Evolutionary conservation across 1,139 yeast species (phyloP), one percentile per base, ranked within the genome.

Genomic region (Pichia sp.): DNA sequence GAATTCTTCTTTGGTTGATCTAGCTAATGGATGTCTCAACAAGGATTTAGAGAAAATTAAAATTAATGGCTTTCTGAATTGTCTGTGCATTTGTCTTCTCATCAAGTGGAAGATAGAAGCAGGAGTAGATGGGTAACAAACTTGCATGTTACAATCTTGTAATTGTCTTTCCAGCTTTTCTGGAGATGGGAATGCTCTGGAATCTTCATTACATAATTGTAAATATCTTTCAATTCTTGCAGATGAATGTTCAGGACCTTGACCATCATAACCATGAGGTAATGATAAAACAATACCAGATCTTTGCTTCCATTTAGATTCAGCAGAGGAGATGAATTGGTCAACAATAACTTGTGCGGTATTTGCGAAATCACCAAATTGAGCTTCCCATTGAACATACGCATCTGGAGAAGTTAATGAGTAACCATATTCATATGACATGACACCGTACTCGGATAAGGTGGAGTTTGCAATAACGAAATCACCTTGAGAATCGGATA

Each of bases 221-320:
- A 94, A 77, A 72, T 88, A 94, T 73, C 99, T 83, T 73, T 94
- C 99, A 49, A 94, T 72, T 77, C 98, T 84, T 61, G 95, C 97
- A 50, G 96, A 86, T 35, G 98, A 92, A 71, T 94, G 99, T 72
- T 94, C 99, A 55, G 98, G 98, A 61, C 99, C 99, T 74, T 92
- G 98, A 57, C 99, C 99, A 67, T 94, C 99, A 66, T 90, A 94
- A 72, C 99, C 99, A 66, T 94, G 99, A 51, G 99, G 99, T 67
- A 94, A 77, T 5, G 97, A 86, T 58, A 94, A 72, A 42, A 92
- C 95, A 54, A 94, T 67, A 65, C 99, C 99, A 26, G 96, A 85
- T 72, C 99, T 85, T 76, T 94, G 98, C 66, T 86, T 85, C 99
- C 99, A 94, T 72, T 94, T 94, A 56, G 88, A 80, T 73, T 94